Evolutionary conservation across 805 yeast species (phyloP).

Genomic region (Nakazawaea holstii): DNA sequence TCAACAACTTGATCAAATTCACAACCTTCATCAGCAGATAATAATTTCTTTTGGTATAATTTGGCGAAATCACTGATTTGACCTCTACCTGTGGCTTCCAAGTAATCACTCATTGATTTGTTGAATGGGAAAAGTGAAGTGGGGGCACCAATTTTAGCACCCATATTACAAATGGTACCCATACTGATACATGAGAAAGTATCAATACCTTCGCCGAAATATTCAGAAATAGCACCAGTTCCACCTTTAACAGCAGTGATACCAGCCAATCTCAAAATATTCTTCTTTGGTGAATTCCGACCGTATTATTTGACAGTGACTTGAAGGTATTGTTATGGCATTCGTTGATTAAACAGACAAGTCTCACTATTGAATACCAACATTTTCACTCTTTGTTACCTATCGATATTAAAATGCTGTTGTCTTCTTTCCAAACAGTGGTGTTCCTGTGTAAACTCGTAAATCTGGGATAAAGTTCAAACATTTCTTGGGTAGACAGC

Average conservation of each 20-base stretch:
- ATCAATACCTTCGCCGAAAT: slow-evolving; percentile 92
- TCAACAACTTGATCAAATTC: slow-evolving; percentile 91
- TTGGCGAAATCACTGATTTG: slow-evolving; percentile 76
- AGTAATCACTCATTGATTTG: slow-evolving; percentile 44
- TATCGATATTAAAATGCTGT: too few relatives aligned
- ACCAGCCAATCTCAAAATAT: slow-evolving; percentile 90
- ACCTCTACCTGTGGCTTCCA: slow-evolving; percentile 78
- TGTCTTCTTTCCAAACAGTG: too few relatives aligned
- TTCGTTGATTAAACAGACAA: too few relatives aligned
- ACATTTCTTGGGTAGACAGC: too few relatives aligned
- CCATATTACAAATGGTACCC: slow-evolving; percentile 99
- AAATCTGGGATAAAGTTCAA: too few relatives aligned
- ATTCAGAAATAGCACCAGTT: slow-evolving; percentile 93
- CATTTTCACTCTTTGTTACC: too few relatives aligned
- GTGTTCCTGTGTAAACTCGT: too few relatives aligned
- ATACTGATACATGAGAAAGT: slow-evolving; percentile 94
- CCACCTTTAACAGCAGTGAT: slow-evolving; percentile 94
- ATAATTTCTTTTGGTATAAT: slow-evolving; percentile 42
- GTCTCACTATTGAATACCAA: too few relatives aligned
- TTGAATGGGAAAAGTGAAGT: slow-evolving; percentile 95
- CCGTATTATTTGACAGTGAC: too few relatives aligned
- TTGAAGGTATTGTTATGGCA: too few relatives aligned
- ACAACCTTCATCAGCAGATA: slow-evolving; percentile 82
- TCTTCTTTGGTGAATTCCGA: slow-evolving; percentile 97
- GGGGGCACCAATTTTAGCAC: slow-evolving; percentile 99